A percentile compares a stretch with the other conserved stretches of the same genome.
Evolutionary conservation across 768 basidiomycete genomes (phyloP).

Genomic region (Amanita inopinata): DNA sequence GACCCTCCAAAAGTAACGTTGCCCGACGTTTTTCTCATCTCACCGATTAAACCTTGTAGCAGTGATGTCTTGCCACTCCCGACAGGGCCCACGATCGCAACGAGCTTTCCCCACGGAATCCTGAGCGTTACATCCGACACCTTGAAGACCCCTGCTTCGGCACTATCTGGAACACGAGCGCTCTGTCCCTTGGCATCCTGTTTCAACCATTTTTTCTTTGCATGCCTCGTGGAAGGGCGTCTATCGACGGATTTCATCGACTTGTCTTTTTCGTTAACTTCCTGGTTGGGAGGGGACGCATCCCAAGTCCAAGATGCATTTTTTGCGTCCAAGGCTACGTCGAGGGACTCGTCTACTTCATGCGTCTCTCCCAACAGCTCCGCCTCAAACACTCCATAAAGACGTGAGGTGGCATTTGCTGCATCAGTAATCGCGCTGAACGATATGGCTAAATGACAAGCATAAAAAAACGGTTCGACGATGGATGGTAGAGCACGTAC

Average conservation of each 20-base stretch:
- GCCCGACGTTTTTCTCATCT: slow-evolving; percentile 70
- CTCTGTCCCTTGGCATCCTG: slow-evolving; percentile 18
- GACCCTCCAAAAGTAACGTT: slow-evolving; percentile 64
- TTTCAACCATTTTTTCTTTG: slow-evolving; percentile 8
- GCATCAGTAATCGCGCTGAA: slow-evolving; percentile 82
- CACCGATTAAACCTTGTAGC: slow-evolving; percentile 68
- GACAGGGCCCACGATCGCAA: slow-evolving; percentile 80
- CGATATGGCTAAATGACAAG: slow-evolving; percentile 23
- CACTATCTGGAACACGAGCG: neutral
- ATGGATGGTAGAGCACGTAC: slow-evolving; percentile 23
- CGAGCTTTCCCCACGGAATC: slow-evolving; percentile 68
- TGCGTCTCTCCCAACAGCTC: slow-evolving; percentile 60
- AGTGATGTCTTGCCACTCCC: slow-evolving; percentile 65
- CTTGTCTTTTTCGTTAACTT: slow-evolving; percentile 21
- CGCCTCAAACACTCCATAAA: slow-evolving; percentile 76
- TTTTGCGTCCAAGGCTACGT: slow-evolving; percentile 57
- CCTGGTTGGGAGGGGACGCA: slow-evolving; percentile 46
- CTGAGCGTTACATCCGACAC: slow-evolving; percentile 53
- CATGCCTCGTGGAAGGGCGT: slow-evolving; percentile 22
- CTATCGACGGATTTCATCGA: slow-evolving; percentile 16
- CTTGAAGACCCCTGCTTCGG: slow-evolving; percentile 44
- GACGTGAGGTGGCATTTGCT: slow-evolving; percentile 64
- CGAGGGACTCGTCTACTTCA: slow-evolving; percentile 40
- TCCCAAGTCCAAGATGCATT: slow-evolving; percentile 85
- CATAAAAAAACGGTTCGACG: slow-evolving; percentile 29